These are phyloP conservation scores for Plasmodium gonderi DNA, from an alignment of 169 alveolate genomes.

Conservation along the genomic window DNA sequence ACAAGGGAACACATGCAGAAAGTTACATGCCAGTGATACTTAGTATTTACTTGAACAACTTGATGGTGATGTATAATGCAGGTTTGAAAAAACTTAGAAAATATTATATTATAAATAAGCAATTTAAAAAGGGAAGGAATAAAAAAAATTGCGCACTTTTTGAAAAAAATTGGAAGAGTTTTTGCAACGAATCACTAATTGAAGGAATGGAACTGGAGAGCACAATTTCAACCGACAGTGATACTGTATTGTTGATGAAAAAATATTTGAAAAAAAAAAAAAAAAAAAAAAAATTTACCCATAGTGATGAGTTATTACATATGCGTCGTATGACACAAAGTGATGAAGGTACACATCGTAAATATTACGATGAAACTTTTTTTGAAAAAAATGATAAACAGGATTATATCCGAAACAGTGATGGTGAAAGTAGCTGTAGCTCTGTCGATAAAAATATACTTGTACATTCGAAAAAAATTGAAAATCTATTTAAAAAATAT, in stretches of 20 bases:
- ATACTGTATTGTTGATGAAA: conserved; percentile 1
- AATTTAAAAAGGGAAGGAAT: conserved; percentile 1
- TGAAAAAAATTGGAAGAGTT: not conserved
- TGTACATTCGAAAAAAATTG: conserved; percentile 7
- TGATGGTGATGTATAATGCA: conserved; percentile 51
- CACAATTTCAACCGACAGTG: conserved; percentile 38
- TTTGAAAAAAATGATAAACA: not conserved
- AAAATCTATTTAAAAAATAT: conserved; percentile 41
- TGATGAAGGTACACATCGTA: not conserved
- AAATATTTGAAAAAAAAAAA: conserved; percentile 33
- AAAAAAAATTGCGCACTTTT: not conserved
- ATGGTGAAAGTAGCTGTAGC: not conserved
- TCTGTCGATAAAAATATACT: not conserved
- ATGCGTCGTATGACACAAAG: not conserved
- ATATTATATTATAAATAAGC: conserved; percentile 23
- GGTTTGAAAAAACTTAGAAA: conserved; percentile 42
- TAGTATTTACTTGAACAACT: conserved; percentile 51
- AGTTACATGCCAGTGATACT: conserved; percentile 62
- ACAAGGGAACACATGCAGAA: conserved; percentile 61
- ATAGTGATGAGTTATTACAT: not conserved
- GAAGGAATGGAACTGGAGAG: not conserved
- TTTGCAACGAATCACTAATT: not conserved
- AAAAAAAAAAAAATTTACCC: not conserved
- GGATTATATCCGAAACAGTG: not conserved
- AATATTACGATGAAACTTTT: not conserved